A percentile compares a stretch with the other conserved stretches of the same genome.
phyloP scores from a whole-genome alignment of 2,329 filamentous ascomycete species.

The Neopestalotiopsis clavispora region DNA sequence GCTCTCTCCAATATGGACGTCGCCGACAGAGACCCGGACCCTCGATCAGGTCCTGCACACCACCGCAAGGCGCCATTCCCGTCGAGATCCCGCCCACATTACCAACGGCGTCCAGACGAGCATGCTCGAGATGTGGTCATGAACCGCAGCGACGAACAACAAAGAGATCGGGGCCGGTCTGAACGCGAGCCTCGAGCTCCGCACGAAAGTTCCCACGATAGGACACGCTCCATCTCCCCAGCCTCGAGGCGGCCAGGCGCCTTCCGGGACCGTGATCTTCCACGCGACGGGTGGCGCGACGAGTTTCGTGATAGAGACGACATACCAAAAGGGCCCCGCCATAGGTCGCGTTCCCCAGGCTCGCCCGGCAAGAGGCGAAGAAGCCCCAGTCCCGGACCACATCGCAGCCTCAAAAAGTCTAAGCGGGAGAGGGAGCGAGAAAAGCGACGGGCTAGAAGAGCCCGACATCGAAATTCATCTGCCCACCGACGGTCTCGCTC shows the following conservation, averaged over 20 bases:
- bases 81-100: constrained; percentile 24
- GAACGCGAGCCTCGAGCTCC: constrained; percentile 30
- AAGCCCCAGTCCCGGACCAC: constrained; percentile 45
- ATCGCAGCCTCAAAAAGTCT: constrained; percentile 44
- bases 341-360: constrained; percentile 40
- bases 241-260: constrained; percentile 27
- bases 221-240: constrained; percentile 30
- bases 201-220: constrained; percentile 25
- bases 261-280: constrained; percentile 29
- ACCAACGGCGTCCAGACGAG: constrained; percentile 19
- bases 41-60: constrained; percentile 13
- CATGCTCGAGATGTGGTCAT: constrained; percentile 44
- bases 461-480: constrained; percentile 25
- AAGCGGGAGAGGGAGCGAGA: constrained; percentile 38
- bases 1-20: constrained; percentile 13
- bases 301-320: constrained; percentile 39
- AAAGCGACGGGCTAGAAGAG: constrained; percentile 28
- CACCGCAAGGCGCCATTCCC: constrained; percentile 22
- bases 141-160: constrained; percentile 45
- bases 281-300: constrained; percentile 28
- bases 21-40: constrained; percentile 12
- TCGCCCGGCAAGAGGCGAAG: constrained; percentile 45
- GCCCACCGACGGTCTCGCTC: constrained; percentile 33
- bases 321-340: constrained; percentile 38
- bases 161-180: constrained; percentile 41